A percentile compares a stretch with the other conserved stretches of the same genome.
phyloP scores from a whole-genome alignment of 208 protist genomes.

The Crithidia expoeki region DNA sequence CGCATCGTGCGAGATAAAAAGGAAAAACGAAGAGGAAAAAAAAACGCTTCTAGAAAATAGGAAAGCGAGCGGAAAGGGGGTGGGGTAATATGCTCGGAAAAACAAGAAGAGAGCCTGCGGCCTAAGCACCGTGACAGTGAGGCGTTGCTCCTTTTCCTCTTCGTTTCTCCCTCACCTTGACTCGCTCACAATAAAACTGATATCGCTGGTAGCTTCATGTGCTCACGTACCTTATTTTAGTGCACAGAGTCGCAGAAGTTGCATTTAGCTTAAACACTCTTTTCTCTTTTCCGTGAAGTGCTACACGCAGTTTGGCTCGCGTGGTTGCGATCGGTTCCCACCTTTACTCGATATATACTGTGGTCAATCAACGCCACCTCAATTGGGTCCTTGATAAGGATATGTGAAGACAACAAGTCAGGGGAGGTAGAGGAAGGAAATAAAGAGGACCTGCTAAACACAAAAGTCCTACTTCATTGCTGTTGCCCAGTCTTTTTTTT shows the following conservation, averaged over 20 bases:
- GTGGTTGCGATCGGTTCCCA: neutral
- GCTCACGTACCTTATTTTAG: neutral
- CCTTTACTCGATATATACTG: neutral
- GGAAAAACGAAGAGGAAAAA: slow-evolving; percentile 5
- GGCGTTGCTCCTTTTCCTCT: neutral
- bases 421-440: slow-evolving; percentile 10
- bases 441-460: slow-evolving; percentile 11
- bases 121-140: too few species aligned
- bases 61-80: too few species aligned
- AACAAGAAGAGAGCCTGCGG: neutral
- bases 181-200: neutral
- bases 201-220: neutral
- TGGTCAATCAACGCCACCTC: neutral
- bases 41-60: neutral
- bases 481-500: neutral
- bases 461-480: neutral
- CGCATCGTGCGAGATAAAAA: slow-evolving; percentile 1
- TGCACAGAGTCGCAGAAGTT: neutral
- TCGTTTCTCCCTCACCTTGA: neutral
- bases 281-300: neutral
- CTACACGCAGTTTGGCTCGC: neutral
- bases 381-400: neutral
- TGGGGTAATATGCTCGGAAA: too few species aligned
- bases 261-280: neutral
- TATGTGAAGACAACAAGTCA: neutral